Evolutionary conservation across 2,329 filamentous ascomycete genomes (phyloP).

Genomic region (Penicillium sp.): DNA sequence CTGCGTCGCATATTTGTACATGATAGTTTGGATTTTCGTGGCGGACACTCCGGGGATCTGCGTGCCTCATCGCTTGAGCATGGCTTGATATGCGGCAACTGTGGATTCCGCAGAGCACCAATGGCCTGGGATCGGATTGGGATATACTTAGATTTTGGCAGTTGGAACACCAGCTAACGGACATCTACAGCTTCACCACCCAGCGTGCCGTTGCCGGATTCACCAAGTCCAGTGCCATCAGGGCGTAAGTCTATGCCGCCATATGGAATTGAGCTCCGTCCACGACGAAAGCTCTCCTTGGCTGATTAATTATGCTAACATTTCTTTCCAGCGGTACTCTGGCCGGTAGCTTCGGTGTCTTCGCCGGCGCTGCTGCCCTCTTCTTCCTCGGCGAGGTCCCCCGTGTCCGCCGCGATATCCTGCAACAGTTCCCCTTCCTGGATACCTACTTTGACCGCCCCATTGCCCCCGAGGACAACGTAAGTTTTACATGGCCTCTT

Average conservation of each 20-base stretch:
- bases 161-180: background rate
- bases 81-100: background rate
- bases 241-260: conserved; percentile 48
- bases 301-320: conserved; percentile 20
- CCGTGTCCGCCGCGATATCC: conserved; percentile 64
- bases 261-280: background rate
- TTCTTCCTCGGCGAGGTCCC: conserved; percentile 70
- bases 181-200: conserved; percentile 52
- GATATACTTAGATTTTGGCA: background rate
- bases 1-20: background rate
- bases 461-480: conserved; percentile 67
- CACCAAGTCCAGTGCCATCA: conserved; percentile 44
- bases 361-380: conserved; percentile 62
- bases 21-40: background rate
- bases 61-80: background rate
- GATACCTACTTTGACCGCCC: conserved; percentile 61
- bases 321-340: conserved; percentile 47
- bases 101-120: background rate
- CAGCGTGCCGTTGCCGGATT: conserved; percentile 55
- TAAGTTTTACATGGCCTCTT: conserved; percentile 31
- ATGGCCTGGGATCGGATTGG: background rate
- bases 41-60: background rate
- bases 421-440: conserved; percentile 63
- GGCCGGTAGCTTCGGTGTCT: conserved; percentile 60
- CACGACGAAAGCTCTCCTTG: background rate